Evolutionary conservation across 2,329 filamentous ascomycete genomes (phyloP).

Genomic region (Penicillium sp.): DNA sequence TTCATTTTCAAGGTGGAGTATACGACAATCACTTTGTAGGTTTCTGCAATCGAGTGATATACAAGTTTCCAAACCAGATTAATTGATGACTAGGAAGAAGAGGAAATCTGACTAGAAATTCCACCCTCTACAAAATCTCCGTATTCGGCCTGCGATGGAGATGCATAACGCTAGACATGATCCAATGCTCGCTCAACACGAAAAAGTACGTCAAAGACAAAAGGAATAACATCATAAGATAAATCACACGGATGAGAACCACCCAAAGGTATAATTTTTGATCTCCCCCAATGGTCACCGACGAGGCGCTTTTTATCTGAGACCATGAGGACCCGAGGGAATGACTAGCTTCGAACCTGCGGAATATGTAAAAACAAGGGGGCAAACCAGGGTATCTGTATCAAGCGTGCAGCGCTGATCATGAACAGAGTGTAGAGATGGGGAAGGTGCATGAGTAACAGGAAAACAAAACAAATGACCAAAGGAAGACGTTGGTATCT

Average conservation of each 20-base stretch:
- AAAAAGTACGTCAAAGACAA: constrained; percentile 1
- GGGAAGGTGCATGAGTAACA: not conserved
- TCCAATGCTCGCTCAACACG: constrained; percentile 20
- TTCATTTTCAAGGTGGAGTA: not conserved
- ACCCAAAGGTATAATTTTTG: constrained; percentile 13
- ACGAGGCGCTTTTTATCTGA: not conserved
- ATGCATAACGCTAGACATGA: constrained; percentile 19
- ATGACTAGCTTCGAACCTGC: constrained; percentile 38
- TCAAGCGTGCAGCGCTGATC: constrained; percentile 33
- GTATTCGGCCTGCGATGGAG: constrained; percentile 9
- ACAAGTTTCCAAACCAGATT: too few species aligned
- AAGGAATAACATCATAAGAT: not conserved
- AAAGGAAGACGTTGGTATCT: constrained; percentile 23
- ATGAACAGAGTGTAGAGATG: constrained; percentile 16
- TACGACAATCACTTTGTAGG: not conserved
- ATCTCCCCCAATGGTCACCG: not conserved
- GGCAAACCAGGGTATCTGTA: constrained; percentile 31
- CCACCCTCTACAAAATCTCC: constrained; percentile 8
- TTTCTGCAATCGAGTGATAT: too few species aligned
- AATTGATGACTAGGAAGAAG: not conserved
- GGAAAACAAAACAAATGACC: constrained; percentile 2
- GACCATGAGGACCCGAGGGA: not conserved
- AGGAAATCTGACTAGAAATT: not conserved
- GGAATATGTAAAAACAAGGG: constrained; percentile 26
- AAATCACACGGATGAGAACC: constrained; percentile 4